A percentile compares a stretch with the other conserved stretches of the same genome.
phyloP scores from a whole-genome alignment of 768 basidiomycete genomes.

The Termitomyces eurrhizus region DNA sequence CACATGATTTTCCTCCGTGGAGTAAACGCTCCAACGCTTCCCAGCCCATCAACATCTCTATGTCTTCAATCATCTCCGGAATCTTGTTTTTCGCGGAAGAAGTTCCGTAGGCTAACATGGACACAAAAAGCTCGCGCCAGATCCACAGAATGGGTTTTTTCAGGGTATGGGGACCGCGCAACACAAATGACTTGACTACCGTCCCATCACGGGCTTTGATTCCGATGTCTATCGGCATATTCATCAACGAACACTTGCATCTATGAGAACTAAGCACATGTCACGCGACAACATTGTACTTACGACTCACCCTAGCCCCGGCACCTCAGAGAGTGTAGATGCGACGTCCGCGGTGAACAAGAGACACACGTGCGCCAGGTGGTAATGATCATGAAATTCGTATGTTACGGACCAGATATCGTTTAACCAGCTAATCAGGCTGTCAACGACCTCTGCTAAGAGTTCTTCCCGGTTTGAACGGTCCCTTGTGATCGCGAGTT shows the following conservation, averaged over 20 bases:
- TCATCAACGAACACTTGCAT: slow-evolving; percentile 51
- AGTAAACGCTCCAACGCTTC: slow-evolving; percentile 46
- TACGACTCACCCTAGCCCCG: neutral
- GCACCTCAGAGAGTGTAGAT: slow-evolving; percentile 28
- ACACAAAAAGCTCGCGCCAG: slow-evolving; percentile 66
- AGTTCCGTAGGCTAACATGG: slow-evolving; percentile 40
- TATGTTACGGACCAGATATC: slow-evolving; percentile 62
- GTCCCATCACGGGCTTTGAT: slow-evolving; percentile 41
- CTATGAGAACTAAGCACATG: slow-evolving; percentile 25
- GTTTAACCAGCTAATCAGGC: slow-evolving; percentile 53
- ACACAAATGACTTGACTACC: slow-evolving; percentile 42
- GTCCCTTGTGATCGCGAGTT: slow-evolving; percentile 49
- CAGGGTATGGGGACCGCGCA: slow-evolving; percentile 45
- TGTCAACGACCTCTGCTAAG: slow-evolving; percentile 51
- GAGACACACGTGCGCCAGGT: slow-evolving; percentile 52
- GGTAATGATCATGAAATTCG: slow-evolving; percentile 51
- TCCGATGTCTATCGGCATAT: slow-evolving; percentile 40
- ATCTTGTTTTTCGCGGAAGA: slow-evolving; percentile 26
- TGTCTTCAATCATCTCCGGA: slow-evolving; percentile 56
- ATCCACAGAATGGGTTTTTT: slow-evolving; percentile 53
- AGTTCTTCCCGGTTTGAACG: slow-evolving; percentile 53
- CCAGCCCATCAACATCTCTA: slow-evolving; percentile 50
- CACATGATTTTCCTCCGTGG: slow-evolving; percentile 53
- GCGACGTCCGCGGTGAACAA: slow-evolving; percentile 47
- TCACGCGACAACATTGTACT: neutral